Base-by-base conservation (phyloP, 108 stramenopile genomes). In the Skeletonema tropicum region DNA sequence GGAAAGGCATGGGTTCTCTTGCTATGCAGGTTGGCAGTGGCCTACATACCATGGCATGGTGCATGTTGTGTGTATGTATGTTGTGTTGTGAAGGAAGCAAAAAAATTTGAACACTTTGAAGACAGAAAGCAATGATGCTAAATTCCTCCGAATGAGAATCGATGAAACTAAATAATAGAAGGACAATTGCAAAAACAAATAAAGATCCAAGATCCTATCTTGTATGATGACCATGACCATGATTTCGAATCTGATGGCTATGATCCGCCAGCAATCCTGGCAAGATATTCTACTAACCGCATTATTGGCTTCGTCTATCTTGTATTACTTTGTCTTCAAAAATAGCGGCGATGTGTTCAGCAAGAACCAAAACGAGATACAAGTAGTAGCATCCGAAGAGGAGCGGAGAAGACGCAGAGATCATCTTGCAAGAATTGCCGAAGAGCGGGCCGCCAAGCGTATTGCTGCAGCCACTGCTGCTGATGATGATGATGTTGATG, bases 401-500 rank as follows among this genome's bases (percentile, higher is more conserved):
- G 42, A 45, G 42, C 42, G 42, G 4, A 45, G 15, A 11, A 45
- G 15, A 3, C 42, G 42, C 15, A 45, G 42, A 45, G 42, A 45
- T 45, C 42, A 45, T 45, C 42, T 45, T 45, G 42, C 42, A 11
- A 45, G n/a, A 45, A 45, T 45, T 45, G 42, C 42, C 42, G 42
- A 45, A 45, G 42, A n/a, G 42, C 42, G 42, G 42, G 42, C 42
- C 42, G 42, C 42, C 42, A 45, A 45, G 42, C 42, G 42, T 45
- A 45, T 45, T 45, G 42, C n/a, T 45, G 14, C 15, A 3, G 42
- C 42, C 4, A n/a, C 42, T 45, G 15, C 15, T 45, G 42, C 1
- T 45, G 15, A 3, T n/a, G 42, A 1, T 29, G 39, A 12, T 14
- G 15, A 15, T n/a, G 42, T 45, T 29, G 39, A 12, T 14, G 15